Evolutionary conservation across 2,329 filamentous ascomycete genomes (phyloP).

Genomic region (Didymella pomorum): DNA sequence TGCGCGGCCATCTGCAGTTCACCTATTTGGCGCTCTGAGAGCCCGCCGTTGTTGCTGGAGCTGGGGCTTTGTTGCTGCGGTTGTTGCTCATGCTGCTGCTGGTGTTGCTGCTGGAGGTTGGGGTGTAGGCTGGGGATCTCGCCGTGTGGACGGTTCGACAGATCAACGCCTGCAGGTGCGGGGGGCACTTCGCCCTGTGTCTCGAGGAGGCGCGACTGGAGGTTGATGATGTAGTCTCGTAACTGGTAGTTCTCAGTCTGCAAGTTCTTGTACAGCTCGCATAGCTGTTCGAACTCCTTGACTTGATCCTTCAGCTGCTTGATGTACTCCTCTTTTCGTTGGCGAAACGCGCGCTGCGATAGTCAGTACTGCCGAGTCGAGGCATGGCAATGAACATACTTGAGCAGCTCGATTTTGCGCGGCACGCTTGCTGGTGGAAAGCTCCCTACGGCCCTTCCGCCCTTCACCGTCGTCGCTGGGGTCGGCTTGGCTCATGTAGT

Average conservation of each 20-base stretch:
- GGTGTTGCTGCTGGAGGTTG: constrained; percentile 20
- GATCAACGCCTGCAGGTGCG: constrained; percentile 79
- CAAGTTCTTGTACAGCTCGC: constrained; percentile 78
- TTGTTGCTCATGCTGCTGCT: constrained; percentile 30
- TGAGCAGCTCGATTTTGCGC: constrained; percentile 97
- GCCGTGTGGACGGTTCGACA: constrained; percentile 62
- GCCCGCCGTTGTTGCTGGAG: constrained; percentile 43
- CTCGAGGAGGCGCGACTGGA: constrained; percentile 87
- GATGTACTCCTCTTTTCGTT: constrained; percentile 97
- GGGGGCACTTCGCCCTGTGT: constrained; percentile 83
- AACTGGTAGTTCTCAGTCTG: constrained; percentile 90
- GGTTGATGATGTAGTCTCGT: constrained; percentile 88
- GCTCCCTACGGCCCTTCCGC: constrained; percentile 78
- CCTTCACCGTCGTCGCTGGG: constrained; percentile 58
- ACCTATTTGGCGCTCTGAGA: constrained; percentile 50
- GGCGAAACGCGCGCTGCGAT: constrained; percentile 86
- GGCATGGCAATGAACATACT: constrained; percentile 60
- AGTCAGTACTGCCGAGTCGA: constrained; percentile 33
- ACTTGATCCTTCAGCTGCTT: constrained; percentile 97
- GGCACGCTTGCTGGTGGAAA: constrained; percentile 94
- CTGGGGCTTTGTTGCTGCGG: constrained; percentile 32
- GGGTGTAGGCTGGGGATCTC: constrained; percentile 37
- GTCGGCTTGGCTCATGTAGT: constrained; percentile 58
- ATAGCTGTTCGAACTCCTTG: constrained; percentile 77
- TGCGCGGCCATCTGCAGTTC: constrained; percentile 51